phyloP scores from a whole-genome alignment of 768 basidiomycete species.

The Leccinum arenicola region DNA sequence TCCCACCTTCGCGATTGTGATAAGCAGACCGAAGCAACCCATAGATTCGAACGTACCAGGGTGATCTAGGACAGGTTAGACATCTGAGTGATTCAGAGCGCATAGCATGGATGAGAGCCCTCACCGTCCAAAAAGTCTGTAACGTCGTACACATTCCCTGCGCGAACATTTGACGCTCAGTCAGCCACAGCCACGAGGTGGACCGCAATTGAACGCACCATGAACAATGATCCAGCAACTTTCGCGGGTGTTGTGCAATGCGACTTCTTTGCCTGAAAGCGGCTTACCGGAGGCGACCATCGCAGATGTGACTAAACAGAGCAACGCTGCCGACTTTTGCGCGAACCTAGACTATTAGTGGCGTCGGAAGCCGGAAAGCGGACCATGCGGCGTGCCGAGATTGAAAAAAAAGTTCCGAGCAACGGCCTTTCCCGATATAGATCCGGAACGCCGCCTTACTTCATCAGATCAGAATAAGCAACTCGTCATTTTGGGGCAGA shows the following conservation, averaged over 20 bases:
- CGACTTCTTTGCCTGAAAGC: constrained; percentile 50
- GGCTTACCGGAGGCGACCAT: constrained; percentile 16
- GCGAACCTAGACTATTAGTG: background rate
- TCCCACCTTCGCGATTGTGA: constrained; percentile 52
- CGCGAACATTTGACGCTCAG: constrained; percentile 2
- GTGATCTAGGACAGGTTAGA: constrained; percentile 44
- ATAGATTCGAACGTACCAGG: constrained; percentile 45
- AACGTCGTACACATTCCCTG: constrained; percentile 76
- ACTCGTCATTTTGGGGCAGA: background rate
- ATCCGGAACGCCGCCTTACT: background rate
- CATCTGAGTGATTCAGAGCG: background rate
- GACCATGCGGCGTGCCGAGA: background rate
- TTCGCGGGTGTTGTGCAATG: constrained; percentile 54
- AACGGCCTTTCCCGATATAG: background rate
- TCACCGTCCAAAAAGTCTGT: constrained; percentile 73
- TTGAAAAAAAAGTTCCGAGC: background rate
- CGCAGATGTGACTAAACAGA: background rate
- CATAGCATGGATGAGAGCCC: constrained; percentile 1
- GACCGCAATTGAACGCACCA: constrained; percentile 38
- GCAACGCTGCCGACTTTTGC: background rate
- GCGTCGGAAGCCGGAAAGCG: background rate
- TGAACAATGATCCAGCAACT: constrained; percentile 86
- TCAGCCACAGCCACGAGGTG: background rate
- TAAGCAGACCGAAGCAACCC: background rate
- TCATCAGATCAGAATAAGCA: background rate